A percentile compares a stretch with the other conserved stretches of the same genome.
Evolutionary conservation across 2,329 filamentous ascomycete genomes (phyloP).

Genomic region (Diplodia mutila): DNA sequence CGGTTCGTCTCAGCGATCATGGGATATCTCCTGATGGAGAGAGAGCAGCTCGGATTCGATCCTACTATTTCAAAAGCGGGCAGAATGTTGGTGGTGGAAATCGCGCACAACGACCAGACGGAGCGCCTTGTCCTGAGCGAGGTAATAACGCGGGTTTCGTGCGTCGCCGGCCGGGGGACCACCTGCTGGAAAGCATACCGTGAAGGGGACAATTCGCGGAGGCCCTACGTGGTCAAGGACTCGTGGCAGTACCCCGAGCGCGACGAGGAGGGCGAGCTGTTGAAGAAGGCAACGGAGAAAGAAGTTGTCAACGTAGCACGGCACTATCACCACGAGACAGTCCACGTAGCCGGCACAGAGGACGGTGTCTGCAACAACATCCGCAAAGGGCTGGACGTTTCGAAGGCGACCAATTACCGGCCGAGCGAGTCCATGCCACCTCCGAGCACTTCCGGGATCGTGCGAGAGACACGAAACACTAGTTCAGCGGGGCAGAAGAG

Average conservation of each 20-base stretch:
- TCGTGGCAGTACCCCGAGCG: slow-evolving; percentile 50
- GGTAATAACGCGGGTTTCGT: slow-evolving; percentile 30
- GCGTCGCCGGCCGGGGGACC: slow-evolving; percentile 30
- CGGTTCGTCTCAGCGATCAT: slow-evolving; percentile 49
- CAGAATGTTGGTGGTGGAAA: slow-evolving; percentile 45
- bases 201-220: slow-evolving; percentile 36
- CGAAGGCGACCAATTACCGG: slow-evolving; percentile 41
- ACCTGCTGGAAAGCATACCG: slow-evolving; percentile 41
- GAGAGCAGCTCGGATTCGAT: slow-evolving; percentile 51
- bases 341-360: slow-evolving; percentile 38
- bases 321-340: slow-evolving; percentile 51
- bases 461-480: slow-evolving; percentile 5
- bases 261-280: slow-evolving; percentile 48
- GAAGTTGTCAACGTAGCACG: slow-evolving; percentile 47
- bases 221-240: slow-evolving; percentile 52
- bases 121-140: slow-evolving; percentile 32
- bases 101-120: slow-evolving; percentile 39
- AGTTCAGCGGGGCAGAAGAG: slow-evolving; percentile 13
- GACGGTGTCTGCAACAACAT: slow-evolving; percentile 44
- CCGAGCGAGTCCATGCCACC: slow-evolving; percentile 32
- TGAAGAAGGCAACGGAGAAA: slow-evolving; percentile 43
- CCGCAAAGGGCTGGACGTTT: slow-evolving; percentile 39
- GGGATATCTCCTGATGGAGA: slow-evolving; percentile 49
- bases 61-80: slow-evolving; percentile 45
- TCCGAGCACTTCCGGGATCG: slow-evolving; percentile 29